phyloP scores from a whole-genome alignment of 73 alveolate genomes.

The Paramecium primaurelia region DNA sequence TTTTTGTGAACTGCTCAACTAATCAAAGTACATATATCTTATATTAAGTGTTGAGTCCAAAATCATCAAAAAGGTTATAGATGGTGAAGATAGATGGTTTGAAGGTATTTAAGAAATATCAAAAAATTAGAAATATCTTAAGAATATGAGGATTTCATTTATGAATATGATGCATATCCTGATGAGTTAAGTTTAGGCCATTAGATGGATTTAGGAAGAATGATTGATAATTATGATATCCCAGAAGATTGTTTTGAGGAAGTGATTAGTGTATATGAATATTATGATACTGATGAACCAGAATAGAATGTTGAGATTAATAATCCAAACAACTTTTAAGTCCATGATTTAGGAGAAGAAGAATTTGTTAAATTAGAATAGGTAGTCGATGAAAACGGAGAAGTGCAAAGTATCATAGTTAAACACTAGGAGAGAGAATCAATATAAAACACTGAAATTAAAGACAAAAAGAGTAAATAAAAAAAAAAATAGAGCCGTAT shows the following conservation, averaged over 20 bases:
- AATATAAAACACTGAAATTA: background rate
- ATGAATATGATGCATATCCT: background rate
- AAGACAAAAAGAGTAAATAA: background rate
- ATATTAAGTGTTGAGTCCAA: background rate
- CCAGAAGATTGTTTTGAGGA: constrained; percentile 11
- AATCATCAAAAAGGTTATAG: background rate
- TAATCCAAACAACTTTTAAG: background rate
- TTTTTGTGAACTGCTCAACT: background rate
- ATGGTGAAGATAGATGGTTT: background rate
- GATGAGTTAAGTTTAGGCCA: background rate
- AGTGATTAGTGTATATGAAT: background rate
- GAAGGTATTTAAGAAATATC: background rate
- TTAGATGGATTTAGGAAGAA: background rate
- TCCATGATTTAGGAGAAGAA: constrained; percentile 3
- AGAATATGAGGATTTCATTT: background rate
- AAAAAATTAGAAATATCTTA: background rate
- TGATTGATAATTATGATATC: constrained; percentile 11
- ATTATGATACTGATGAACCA: background rate
- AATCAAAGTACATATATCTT: background rate
- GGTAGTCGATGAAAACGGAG: background rate
- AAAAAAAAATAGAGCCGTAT: background rate
- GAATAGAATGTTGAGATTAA: background rate
- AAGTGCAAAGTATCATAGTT: background rate
- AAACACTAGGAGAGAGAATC: background rate
- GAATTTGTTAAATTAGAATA: background rate